Evolutionary conservation across 306 rosid genomes (phyloP), one percentile per base, ranked within the genome.

Genomic region (Begonia masoniana): DNA sequence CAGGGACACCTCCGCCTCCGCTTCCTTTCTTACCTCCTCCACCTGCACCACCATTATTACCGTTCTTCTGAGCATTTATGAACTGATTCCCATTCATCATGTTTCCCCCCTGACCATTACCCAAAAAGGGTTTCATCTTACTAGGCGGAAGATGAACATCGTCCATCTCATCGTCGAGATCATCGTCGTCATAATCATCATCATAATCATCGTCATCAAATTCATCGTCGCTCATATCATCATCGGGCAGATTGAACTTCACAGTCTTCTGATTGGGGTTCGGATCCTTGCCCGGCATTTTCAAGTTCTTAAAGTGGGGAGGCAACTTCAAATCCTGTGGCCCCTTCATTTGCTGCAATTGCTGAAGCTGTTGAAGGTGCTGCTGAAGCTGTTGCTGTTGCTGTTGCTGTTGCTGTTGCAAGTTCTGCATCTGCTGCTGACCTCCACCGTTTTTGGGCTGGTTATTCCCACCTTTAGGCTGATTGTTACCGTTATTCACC

Each of bases 271-370:
- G 61, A 56, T 70, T 78, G 10, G 68, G 80, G 69, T 56, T 70
- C 23, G 57, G 87, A 21, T 31, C 59, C 14, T 71, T 64, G 13
- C 51, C 47, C 0, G 77, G 80, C 60, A 69, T 13, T 41, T 73
- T 82, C 78, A 76, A 47, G 61, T 62, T 85, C 15, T 77, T 84
- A 49, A 87, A 68, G 53, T 78, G 96, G 3, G 85, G 78, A 5
- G 83, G 82, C 0, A 75, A 76, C 64, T 85, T 86, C 71, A 75
- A 73, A 83, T 81, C 96, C 70, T 71, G 95, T 0, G 79, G 50
- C 43, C 79, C 84, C 54, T 81, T 91, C 78, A 86, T 78, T 68
- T 79, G 86, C 63, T 82, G 89, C 2, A 88, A 73, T 55, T 85
- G 91, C 50, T 79, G 84, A 39, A 76, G 68, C n/a, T 75, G 62